Percentiles rank a stretch among this genome's conserved stretches.
phyloP scores from a whole-genome alignment of 164 flowering plant species.

The Piper betle region DNA sequence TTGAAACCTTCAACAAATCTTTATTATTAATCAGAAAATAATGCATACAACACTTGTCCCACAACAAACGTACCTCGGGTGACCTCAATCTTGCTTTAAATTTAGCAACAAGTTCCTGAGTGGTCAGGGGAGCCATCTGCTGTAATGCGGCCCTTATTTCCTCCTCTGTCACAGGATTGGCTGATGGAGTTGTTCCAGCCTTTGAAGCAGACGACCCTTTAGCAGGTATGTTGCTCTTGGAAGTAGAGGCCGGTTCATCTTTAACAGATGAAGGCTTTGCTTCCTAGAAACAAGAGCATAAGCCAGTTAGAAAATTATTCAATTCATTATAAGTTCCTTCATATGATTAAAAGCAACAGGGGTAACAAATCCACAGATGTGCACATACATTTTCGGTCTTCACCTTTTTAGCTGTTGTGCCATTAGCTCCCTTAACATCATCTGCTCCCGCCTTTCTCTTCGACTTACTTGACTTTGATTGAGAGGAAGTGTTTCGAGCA shows the following conservation, averaged over 20 bases:
- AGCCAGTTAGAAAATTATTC: too few species aligned
- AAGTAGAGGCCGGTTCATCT: conserved; percentile 29
- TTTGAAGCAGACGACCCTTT: conserved; percentile 27
- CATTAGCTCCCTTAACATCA: conserved; percentile 47
- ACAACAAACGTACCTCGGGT: conserved; percentile 39
- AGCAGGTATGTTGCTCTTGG: conserved; percentile 27
- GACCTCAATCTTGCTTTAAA: conserved; percentile 61
- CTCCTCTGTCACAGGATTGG: conserved; percentile 78
- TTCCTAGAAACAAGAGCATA: conserved; percentile 27
- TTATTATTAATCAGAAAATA: neutral
- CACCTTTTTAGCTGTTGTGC: conserved; percentile 60
- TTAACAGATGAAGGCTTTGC: conserved; percentile 33
- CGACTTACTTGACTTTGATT: conserved; percentile 71
- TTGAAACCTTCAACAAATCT: neutral
- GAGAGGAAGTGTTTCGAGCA: conserved; percentile 50
- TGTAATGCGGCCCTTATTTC: conserved; percentile 70
- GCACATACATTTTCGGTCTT: conserved; percentile 31
- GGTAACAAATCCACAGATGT: neutral
- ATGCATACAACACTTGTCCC: neutral
- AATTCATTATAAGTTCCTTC: neutral
- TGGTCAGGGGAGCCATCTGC: conserved; percentile 64
- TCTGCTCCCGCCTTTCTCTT: conserved; percentile 74
- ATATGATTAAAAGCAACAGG: neutral
- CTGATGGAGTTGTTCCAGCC: conserved; percentile 23
- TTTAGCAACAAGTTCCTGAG: conserved; percentile 77